These are phyloP conservation scores for Trichosporon ovoides DNA, from an alignment of 1,284 basidiomycete species.

Conservation along the genomic window DNA sequence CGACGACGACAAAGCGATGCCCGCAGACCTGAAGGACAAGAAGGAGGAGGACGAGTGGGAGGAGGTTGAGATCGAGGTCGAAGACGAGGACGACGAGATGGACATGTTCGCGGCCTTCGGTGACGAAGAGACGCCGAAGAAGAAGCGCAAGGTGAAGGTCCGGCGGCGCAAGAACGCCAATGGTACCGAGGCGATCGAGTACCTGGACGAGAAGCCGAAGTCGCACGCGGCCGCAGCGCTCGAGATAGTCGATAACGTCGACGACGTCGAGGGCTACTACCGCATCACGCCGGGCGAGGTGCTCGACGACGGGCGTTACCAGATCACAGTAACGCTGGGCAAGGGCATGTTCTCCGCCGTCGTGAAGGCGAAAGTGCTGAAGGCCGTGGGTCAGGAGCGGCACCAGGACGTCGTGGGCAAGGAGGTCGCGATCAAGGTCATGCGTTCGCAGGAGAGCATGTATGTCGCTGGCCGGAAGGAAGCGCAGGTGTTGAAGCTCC, in stretches of 20 bases:
- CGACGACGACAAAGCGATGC: conserved; percentile 48
- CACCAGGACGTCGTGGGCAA: conserved; percentile 54
- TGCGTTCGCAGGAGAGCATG: conserved; percentile 95
- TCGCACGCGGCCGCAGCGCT: conserved; percentile 50
- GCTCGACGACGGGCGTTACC: conserved; percentile 85
- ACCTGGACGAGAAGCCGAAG: conserved; percentile 58
- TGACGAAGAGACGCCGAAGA: conserved; percentile 55
- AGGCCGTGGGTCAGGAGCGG: conserved; percentile 58
- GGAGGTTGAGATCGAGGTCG: conserved; percentile 58
- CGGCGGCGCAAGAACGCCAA: conserved; percentile 52
- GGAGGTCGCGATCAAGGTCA: conserved; percentile 98
- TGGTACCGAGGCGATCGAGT: conserved; percentile 75
- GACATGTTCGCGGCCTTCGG: conserved; percentile 81
- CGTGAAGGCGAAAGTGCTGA: conserved; percentile 78
- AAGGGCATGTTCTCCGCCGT: conserved; percentile 99
- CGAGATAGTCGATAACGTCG: conserved; percentile 29
- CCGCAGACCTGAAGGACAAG: background rate
- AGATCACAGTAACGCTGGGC: conserved; percentile 88
- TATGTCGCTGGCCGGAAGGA: conserved; percentile 94
- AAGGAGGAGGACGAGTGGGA: conserved; percentile 48
- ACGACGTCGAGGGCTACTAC: conserved; percentile 93
- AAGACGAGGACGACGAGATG: conserved; percentile 64
- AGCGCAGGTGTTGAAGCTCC: conserved; percentile 76
- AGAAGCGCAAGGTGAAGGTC: conserved; percentile 53
- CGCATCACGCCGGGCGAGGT: conserved; percentile 90